Base-by-base conservation (phyloP, 345 rosid genomes). In the Salix brachista region DNA sequence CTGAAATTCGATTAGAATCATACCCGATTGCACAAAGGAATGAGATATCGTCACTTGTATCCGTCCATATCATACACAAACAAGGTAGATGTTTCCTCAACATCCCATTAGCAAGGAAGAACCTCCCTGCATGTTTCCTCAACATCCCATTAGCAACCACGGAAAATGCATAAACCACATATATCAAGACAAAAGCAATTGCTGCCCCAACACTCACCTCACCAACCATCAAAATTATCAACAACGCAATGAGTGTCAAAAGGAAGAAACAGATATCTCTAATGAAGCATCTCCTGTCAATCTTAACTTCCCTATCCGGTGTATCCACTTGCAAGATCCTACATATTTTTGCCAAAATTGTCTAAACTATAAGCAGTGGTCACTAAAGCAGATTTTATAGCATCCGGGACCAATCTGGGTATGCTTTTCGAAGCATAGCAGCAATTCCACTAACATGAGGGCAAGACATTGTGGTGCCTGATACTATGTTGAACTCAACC, bases 1-100 rank as follows among this genome's bases (percentile, higher is more conserved):
- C 87, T 1, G 91, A 77, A 61, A 96, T 90, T 54, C 86, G 85
- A 3, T 75, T 71, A 0, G 84, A 56, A 69, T 82, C 85, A 41
- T 93, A 96, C n/a, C 96, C 99, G 34, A 88, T 86, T 18, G 97
- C 83, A 71, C 98, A 96, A 64, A 96, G 96, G 83, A 96, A 96
- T 1, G 90, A 74, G 0, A 92, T 72, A 23, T 93, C 91, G 23
- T 89, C 90, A 6, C 56, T 72, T 0, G 73, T 69, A n/a, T 89
- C 85, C 13, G 4, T 30, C 32, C 32, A 30, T 30, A 30, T 30
- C 32, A 30, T 30, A 30, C 32, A 30, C 32, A 30, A 30, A 30
- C 32, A 30, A 3, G 32, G 32, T 30, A 30, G 28, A 26, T n/a
- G n/a, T n/a, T n/a, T n/a, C n/a, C n/a, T n/a, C n/a, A n/a, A n/a